Percentiles rank a stretch among this genome's conserved stretches.
These are phyloP conservation scores for Phylloporus arenicola DNA, from an alignment of 768 basidiomycete genomes.

Conservation along the genomic window DNA sequence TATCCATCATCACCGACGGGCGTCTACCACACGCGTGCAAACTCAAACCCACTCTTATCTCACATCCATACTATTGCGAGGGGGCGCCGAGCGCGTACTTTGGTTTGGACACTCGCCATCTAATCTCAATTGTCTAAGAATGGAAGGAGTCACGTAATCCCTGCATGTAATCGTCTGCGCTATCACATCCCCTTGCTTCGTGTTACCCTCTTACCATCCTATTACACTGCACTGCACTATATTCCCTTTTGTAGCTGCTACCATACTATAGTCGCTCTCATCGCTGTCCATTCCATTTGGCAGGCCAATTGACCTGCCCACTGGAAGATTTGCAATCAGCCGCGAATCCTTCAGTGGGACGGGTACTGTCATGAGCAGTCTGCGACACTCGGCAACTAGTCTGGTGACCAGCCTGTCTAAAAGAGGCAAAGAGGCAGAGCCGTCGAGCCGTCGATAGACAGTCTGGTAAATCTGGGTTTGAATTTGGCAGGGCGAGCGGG, in stretches of 20 bases:
- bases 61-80: neutral
- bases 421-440: no score
- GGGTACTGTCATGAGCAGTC: no score
- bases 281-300: neutral
- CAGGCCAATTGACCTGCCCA: neutral
- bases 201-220: constrained; percentile 2
- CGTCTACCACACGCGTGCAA: neutral
- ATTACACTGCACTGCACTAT: neutral
- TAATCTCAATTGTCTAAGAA: constrained; percentile 18
- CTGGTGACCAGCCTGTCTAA: no score
- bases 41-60: neutral
- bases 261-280: constrained; percentile 1
- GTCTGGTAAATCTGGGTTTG: no score
- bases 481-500: no score
- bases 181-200: neutral
- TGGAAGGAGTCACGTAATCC: constrained; percentile 18
- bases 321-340: neutral
- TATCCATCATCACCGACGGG: constrained; percentile 1
- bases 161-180: constrained; percentile 2
- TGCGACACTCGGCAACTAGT: no score
- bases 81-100: no score
- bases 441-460: no score
- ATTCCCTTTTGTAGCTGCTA: constrained; percentile 15
- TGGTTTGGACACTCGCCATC: constrained; percentile 6
- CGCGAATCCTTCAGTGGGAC: no score